Conservation (phyloP, 2,329 filamentous ascomycete genomes). For the Apiospora arundinis region DNA sequence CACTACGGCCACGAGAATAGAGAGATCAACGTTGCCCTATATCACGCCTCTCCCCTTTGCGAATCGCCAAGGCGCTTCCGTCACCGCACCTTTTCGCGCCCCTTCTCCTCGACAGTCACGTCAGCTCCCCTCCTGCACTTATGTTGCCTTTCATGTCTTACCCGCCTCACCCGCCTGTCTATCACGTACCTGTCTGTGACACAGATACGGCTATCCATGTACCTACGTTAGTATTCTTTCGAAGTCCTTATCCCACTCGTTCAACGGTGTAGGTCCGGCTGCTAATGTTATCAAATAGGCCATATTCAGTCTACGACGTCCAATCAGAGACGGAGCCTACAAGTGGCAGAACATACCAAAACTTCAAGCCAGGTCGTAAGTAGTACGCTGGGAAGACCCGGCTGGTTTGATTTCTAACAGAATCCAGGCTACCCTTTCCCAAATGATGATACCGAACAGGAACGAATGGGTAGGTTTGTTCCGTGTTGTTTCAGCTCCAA, state of each 20-base stretch:
- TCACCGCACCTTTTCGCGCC: background rate
- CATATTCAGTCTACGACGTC: background rate
- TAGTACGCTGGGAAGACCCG: background rate
- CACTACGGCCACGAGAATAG: too few relatives aligned
- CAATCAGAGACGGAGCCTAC: background rate
- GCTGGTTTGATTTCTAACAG: background rate
- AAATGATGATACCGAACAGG: conserved; percentile 10
- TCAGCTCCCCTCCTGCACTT: background rate
- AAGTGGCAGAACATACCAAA: conserved; percentile 13
- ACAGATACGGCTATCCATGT: background rate
- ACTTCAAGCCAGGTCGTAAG: conserved; percentile 15
- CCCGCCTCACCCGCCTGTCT: background rate
- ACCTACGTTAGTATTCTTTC: background rate
- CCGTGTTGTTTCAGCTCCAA: background rate
- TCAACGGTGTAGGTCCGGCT: background rate
- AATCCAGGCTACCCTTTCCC: conserved; percentile 10
- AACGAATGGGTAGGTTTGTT: background rate
- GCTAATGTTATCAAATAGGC: background rate
- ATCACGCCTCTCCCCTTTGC: background rate
- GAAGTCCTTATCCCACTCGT: too few relatives aligned
- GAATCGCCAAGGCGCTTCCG: background rate
- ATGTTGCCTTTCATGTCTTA: background rate
- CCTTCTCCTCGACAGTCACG: background rate
- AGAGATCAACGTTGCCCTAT: too few relatives aligned
- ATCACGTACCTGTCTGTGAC: background rate